These are phyloP conservation scores for Apophysomyces ossiformis DNA, from an alignment of 371 early-diverging fungal species.

Conservation along the genomic window DNA sequence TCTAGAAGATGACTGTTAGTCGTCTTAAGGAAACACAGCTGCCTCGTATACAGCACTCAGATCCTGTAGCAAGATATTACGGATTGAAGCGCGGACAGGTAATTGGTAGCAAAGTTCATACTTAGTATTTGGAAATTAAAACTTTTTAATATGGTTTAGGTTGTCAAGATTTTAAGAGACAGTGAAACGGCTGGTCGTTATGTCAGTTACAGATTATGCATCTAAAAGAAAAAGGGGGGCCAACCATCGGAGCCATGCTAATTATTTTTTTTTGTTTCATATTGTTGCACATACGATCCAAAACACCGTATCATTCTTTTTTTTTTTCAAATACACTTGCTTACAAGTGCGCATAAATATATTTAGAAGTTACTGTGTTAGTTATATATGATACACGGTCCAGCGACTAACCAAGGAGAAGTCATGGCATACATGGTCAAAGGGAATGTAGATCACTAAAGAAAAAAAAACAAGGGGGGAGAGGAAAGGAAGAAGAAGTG, in stretches of 20 bases:
- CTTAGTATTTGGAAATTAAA: not conserved
- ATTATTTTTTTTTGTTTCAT: constrained; percentile 5
- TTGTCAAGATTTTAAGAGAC: constrained; percentile 95
- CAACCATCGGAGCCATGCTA: not conserved
- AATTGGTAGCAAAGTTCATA: constrained; percentile 12
- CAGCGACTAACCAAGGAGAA: constrained; percentile 6
- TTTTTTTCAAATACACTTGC: constrained; percentile 13
- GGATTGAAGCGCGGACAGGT: constrained; percentile 95
- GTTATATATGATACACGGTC: constrained; percentile 8
- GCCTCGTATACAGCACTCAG: constrained; percentile 91
- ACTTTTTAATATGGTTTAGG: constrained; percentile 30
- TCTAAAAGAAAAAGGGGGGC: constrained; percentile 49
- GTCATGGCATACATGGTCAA: constrained; percentile 10
- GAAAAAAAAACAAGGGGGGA: not conserved
- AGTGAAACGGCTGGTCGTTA: constrained; percentile 98
- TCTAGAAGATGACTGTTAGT: constrained; percentile 39
- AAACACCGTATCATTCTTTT: constrained; percentile 6
- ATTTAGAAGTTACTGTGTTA: constrained; percentile 10
- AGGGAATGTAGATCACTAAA: constrained; percentile 4
- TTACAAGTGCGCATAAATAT: constrained; percentile 9
- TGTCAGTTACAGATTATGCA: constrained; percentile 91
- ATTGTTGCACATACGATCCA: constrained; percentile 5
- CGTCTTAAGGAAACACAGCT: constrained; percentile 96
- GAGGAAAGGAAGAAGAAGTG: not conserved
- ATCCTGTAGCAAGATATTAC: constrained; percentile 98